phyloP scores from a whole-genome alignment of 2,329 filamentous ascomycete species.

The Paraconiothyrium brasiliense region DNA sequence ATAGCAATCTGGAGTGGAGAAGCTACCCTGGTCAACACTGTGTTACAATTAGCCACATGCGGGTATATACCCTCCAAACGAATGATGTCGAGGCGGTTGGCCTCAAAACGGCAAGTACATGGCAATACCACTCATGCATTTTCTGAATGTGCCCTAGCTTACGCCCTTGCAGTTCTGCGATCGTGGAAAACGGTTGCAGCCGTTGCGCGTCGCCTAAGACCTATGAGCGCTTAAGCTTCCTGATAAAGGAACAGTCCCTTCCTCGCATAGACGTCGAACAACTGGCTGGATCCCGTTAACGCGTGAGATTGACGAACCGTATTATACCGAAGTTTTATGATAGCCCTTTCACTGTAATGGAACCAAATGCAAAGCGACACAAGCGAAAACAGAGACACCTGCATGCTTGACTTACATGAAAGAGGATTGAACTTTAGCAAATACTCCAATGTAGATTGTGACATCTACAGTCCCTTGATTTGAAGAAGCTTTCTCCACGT shows the following conservation, averaged over 20 bases:
- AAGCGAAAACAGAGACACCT: background rate
- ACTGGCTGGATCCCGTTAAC: background rate
- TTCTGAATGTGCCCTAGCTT: background rate
- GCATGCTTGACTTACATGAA: background rate
- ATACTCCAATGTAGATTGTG: background rate
- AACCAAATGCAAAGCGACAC: background rate
- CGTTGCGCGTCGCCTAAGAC: background rate
- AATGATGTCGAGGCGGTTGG: constrained; percentile 2
- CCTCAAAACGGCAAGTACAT: background rate
- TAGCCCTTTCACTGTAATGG: background rate
- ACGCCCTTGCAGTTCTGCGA: background rate
- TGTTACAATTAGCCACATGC: constrained; percentile 29
- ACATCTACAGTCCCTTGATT: background rate
- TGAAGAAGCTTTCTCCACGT: background rate
- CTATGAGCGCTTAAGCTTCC: constrained; percentile 4
- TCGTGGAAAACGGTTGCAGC: background rate
- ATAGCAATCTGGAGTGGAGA: constrained; percentile 17
- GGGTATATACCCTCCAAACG: constrained; percentile 25
- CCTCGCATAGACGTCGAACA: background rate
- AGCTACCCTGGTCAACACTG: constrained; percentile 15
- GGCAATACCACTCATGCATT: background rate
- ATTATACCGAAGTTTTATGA: background rate
- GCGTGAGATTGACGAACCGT: background rate
- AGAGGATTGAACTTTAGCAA: background rate
- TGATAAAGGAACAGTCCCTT: constrained; percentile 4